Evolutionary conservation across 164 flowering plant species (phyloP), one percentile per base, ranked within the genome.

Genomic region (Platanus orientalis): DNA sequence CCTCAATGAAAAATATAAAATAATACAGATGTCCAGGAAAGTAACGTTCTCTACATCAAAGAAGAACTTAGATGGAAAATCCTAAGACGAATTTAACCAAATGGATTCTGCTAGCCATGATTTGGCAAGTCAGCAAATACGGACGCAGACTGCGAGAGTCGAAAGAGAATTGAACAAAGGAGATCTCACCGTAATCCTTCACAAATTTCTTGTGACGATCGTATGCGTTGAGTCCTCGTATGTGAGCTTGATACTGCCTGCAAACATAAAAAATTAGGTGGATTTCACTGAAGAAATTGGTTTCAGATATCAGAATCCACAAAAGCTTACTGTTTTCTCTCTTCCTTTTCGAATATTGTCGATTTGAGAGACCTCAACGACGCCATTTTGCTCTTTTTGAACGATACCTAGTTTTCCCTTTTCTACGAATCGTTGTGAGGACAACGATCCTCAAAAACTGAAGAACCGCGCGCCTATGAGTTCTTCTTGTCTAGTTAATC

Each of bases 171-270:
- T 45, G 19, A 45, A 45, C 0, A 19, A 45, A 45, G 49, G 49
- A 1, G 19, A 21, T 21, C 53, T 36, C 19, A 89, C 98, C 94
- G 54, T 93, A 93, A 71, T 90, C 98, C 14, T 84, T 81, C 45
- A 93, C 4, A 65, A 88, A 93, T 54, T 93, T 90, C 79, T 88
- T 85, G 80, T 93, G 98, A 63, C 96, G 93, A 60, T 93, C 96
- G 69, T 80, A 92, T 1, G 96, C 96, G 48, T 86, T 90, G 69
- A 93, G 89, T 2, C 97, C 94, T 54, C 82, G 83, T 54, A 92
- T 83, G 50, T 92, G 89, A 62, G 81, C 86, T 77, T 92, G 96
- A 75, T 92, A 92, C 57, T 90, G 97, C 75, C 96, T 92, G 85
- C 29, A 76, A 73, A 51, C 5, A 42, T 1, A 14, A 11, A 26